Conservation (phyloP, 768 basidiomycete species). For the Termitomyces sp. region DNA sequence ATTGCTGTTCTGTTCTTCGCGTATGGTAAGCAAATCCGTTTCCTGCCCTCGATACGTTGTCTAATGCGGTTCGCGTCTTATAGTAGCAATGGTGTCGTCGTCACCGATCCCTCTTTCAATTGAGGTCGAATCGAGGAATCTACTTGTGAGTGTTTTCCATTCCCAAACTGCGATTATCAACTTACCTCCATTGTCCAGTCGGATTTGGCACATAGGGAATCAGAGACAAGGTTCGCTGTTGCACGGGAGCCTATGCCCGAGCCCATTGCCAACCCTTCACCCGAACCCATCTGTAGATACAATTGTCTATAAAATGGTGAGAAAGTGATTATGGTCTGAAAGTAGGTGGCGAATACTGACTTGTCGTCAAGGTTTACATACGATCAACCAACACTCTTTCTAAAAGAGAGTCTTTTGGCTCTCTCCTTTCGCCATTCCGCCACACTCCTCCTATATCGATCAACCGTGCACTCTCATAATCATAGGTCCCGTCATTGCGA, state of each 20-base stretch:
- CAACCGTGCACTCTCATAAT: background rate
- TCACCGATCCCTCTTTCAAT: conserved; percentile 22
- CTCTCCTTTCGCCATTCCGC: background rate
- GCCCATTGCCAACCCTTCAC: background rate
- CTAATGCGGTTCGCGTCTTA: conserved; percentile 7
- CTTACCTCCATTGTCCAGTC: background rate
- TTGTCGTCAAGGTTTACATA: background rate
- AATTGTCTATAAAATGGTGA: conserved; percentile 11
- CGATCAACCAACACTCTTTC: background rate
- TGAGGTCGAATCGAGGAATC: conserved; percentile 15
- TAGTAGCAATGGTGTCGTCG: conserved; percentile 15
- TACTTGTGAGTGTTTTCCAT: background rate
- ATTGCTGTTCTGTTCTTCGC: conserved; percentile 20
- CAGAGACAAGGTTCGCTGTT: background rate
- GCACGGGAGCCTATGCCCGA: conserved; percentile 10
- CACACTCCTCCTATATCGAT: background rate
- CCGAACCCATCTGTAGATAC: conserved; percentile 10
- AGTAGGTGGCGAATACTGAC: background rate
- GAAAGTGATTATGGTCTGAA: background rate
- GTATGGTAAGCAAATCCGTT: conserved; percentile 18
- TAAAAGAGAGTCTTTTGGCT: background rate
- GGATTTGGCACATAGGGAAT: background rate
- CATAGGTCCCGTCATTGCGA: background rate
- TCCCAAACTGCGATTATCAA: background rate
- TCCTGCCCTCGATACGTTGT: background rate